phyloP scores from a whole-genome alignment of 129 eudicot genomes.

The Sambucus nigra region DNA sequence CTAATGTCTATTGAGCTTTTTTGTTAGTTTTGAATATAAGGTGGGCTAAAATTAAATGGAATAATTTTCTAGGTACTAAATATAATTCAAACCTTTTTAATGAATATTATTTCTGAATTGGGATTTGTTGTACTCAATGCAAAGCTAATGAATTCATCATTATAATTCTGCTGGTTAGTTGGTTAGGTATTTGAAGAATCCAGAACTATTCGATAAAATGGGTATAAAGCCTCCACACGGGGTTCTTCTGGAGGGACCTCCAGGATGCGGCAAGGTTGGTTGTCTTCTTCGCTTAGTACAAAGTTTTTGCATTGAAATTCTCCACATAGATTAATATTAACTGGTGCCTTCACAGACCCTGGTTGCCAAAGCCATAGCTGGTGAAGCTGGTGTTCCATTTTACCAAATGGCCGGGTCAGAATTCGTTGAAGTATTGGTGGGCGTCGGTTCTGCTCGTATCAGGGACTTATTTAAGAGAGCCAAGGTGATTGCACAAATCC shows the following conservation, averaged over 20 bases:
- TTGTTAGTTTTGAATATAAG: no score
- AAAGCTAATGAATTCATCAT: constrained; percentile 4
- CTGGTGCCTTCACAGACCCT: constrained; percentile 44
- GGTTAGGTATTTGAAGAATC: constrained; percentile 81
- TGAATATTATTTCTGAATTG: no score
- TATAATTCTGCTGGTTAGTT: constrained; percentile 31
- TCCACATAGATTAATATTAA: constrained; percentile 1
- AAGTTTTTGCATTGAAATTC: not conserved
- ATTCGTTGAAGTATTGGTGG: constrained; percentile 91
- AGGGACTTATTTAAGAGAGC: constrained; percentile 93
- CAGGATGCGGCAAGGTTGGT: constrained; percentile 90
- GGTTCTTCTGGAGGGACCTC: constrained; percentile 93
- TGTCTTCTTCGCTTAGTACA: constrained; percentile 7
- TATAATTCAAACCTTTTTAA: no score
- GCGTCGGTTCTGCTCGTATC: constrained; percentile 96
- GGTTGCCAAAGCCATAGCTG: constrained; percentile 96
- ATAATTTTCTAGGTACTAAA: no score
- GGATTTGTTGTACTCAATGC: not conserved
- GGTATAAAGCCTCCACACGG: constrained; percentile 97
- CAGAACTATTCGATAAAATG: constrained; percentile 75
- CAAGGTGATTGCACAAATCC: constrained; percentile 34
- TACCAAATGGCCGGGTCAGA: constrained; percentile 99
- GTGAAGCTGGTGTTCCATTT: constrained; percentile 98
- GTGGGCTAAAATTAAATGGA: no score
- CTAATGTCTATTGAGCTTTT: no score